Evolutionary conservation across 352 stramenopile genomes (phyloP), one percentile per base, ranked within the genome.

Genomic region (Globisporangium barbulae): DNA sequence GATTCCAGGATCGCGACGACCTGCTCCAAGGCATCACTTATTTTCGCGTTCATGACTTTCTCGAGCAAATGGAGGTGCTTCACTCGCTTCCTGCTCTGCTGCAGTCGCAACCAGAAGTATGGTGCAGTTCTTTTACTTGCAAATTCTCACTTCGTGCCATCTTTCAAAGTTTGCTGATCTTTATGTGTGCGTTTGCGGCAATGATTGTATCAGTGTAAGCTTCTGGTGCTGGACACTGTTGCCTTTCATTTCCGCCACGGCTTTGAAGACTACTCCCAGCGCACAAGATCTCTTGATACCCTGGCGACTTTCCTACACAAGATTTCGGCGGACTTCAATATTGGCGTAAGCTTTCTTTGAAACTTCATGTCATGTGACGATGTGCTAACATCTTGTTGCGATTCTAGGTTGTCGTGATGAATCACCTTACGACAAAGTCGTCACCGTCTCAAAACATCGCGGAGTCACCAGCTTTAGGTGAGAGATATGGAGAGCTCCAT

Each of bases 171-270:
- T 42, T 21, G 42, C 33, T 56, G 7, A 52, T 41, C 35, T 15
- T 41, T n/a, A 17, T 54, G 39, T 7, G 12, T 8, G 10, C 13
- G 9, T 13, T 30, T 65, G 7, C 15, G 45, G 13, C 30, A 30
- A 28, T 30, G 7, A 0, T 52, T n/a, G n/a, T 44, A 25, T 56
- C 65, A 96, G 68, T 86, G 97, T 49, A 89, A 90, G 53, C 66
- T 98, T 17, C 31, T 98, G 9, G 78, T 98, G 3, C 62, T 98
- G n/a, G 96, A 98, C 63, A 97, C 83, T 25, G 75, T 98, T 21
- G 91, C 96, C 15, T 98, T 98, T 78, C 96, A 98, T 70, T 97
- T 97, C 73, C 81, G 96, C 10, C 88, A 97, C 50, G 84, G 78
- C 0, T 93, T 90, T 53, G 81, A 93, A 57, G 74, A 96, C 44